Evolutionary conservation across 352 stramenopile species (phyloP).

Genomic region (Pelagophyceae sp.): DNA sequence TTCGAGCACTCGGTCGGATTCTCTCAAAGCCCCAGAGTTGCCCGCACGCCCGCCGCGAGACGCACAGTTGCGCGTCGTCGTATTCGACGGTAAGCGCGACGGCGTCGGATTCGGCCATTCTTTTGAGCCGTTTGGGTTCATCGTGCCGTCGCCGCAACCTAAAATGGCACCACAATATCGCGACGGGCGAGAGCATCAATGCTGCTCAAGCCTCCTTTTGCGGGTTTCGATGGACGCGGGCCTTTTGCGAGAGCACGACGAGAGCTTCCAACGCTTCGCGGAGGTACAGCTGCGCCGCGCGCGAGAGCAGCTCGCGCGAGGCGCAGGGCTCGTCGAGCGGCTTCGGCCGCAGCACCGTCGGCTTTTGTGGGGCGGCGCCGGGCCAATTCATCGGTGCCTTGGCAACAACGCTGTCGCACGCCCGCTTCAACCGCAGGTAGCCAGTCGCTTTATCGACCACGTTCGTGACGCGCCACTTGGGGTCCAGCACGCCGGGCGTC

Average conservation of each 20-base stretch:
- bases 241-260: neutral
- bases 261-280: neutral
- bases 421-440: neutral
- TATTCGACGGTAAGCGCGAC: neutral
- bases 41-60: neutral
- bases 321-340: neutral
- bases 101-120: neutral
- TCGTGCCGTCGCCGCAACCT: neutral
- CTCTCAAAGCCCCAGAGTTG: too few relatives aligned
- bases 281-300: constrained; percentile 2
- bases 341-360: too few relatives aligned
- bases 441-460: neutral
- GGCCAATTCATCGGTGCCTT: too few relatives aligned
- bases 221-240: too few relatives aligned
- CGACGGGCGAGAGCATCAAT: too few relatives aligned
- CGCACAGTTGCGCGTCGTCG: neutral
- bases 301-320: neutral
- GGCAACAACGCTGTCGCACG: neutral
- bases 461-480: neutral
- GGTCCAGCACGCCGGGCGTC: too few relatives aligned
- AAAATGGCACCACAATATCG: too few relatives aligned
- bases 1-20: too few relatives aligned
- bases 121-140: neutral
- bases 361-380: neutral
- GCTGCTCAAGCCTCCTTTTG: too few relatives aligned